Base-by-base conservation (phyloP, 768 basidiomycete genomes). In the Pholiota microspora region DNA sequence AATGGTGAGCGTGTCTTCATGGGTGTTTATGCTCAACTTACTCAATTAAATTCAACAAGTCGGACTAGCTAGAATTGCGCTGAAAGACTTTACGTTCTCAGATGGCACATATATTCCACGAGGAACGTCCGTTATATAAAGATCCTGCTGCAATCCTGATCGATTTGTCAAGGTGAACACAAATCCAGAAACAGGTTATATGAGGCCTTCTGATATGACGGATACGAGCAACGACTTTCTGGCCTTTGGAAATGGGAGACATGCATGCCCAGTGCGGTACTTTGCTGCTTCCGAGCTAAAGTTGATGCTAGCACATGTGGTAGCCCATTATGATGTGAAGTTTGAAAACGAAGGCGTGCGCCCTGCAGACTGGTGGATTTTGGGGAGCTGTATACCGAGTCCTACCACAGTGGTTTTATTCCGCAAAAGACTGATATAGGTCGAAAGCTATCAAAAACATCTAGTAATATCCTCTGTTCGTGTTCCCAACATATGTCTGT, bases 1-100 rank as follows among this genome's bases (percentile, higher is more conserved):
- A 45, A 48, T 35, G 15, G 68, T 67, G 31, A n/a, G n/a, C n/a
- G n/a, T 25, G 65, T 53, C n/a, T 21, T 29, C 21, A 16, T 25
- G 18, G 25, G n/a, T 12, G 2, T 4, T 10, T 15, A 9, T 8
- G 3, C 8, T 52, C 8, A 7, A 21, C 40, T 38, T 21, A 7
- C 18, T 23, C n/a, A 31, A 3, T 31, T n/a, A 16, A 36, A 45
- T 29, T 29, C 29, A 31, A 6, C 28, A 23, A 63, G 74, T 63
- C 6, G 53, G 61, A 0, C 38, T 75, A 52, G 21, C 18, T 2
- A 68, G 75, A 16, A 57, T 61, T 32, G 69, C 69, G 1, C 40
- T 59, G 28, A 53, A 55, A 25, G 59, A 57, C 35, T 50, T 50
- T 42, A 55, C 48, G 1, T 55, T 56, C 36, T 57, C 51, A 15